These are phyloP conservation scores for Globisporangium echinulatum DNA, from an alignment of 352 stramenopile species.

Conservation along the genomic window DNA sequence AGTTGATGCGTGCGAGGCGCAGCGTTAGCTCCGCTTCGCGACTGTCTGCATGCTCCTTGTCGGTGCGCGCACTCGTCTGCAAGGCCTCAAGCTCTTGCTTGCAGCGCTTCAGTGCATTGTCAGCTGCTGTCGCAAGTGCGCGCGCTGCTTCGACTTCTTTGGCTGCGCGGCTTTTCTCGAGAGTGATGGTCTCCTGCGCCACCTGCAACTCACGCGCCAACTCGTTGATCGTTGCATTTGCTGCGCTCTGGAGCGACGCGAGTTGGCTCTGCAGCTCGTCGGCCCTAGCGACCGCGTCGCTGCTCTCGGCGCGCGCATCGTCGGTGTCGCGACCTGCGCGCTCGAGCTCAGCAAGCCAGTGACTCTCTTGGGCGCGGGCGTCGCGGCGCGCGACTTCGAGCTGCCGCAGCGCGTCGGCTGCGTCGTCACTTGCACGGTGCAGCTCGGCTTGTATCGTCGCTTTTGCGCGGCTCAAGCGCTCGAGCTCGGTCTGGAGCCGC, in stretches of 20 bases:
- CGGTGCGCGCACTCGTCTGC: constrained; percentile 14
- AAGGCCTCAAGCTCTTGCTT: constrained; percentile 36
- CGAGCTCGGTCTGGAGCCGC: constrained; percentile 33
- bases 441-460: constrained; percentile 51
- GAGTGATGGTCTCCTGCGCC: constrained; percentile 44
- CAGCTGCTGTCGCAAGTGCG: constrained; percentile 27
- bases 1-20: constrained; percentile 20
- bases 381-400: constrained; percentile 60
- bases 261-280: constrained; percentile 68
- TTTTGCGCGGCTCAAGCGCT: constrained; percentile 31
- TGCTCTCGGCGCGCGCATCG: constrained; percentile 27
- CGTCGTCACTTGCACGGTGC: constrained; percentile 43
- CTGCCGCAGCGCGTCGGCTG: constrained; percentile 47
- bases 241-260: constrained; percentile 59
- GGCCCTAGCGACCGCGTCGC: constrained; percentile 26
- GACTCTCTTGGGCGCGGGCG: constrained; percentile 33
- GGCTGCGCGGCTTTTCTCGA: constrained; percentile 38
- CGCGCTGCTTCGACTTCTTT: constrained; percentile 47
- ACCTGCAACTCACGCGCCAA: constrained; percentile 53
- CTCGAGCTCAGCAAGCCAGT: constrained; percentile 34
- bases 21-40: constrained; percentile 30
- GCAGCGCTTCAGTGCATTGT: constrained; percentile 40
- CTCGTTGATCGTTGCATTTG: constrained; percentile 77
- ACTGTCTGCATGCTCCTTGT: constrained; percentile 20
- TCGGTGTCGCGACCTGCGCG: constrained; percentile 42